phyloP scores from a whole-genome alignment of 202 grass and related monocot genomes.

The Schoenoplectus tabernaemontani region DNA sequence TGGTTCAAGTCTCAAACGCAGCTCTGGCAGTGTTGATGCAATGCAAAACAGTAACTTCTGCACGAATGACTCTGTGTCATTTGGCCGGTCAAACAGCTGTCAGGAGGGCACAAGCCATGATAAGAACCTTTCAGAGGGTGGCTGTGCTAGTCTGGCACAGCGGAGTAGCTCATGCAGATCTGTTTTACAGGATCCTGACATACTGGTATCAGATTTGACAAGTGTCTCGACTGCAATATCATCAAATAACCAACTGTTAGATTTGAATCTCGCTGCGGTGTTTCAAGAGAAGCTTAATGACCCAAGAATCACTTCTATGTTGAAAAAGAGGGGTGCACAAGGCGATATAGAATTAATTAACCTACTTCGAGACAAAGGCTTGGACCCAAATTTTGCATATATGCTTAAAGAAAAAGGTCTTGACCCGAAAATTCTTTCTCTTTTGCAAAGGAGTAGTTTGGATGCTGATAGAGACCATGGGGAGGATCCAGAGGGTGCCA shows the following conservation, averaged over 20 bases:
- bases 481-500: slow-evolving; percentile 40
- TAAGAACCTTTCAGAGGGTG: slow-evolving; percentile 59
- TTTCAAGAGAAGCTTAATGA: slow-evolving; percentile 95
- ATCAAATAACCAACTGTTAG: slow-evolving; percentile 63
- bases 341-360: slow-evolving; percentile 81
- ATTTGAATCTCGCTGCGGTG: slow-evolving; percentile 72
- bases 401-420: slow-evolving; percentile 97
- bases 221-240: slow-evolving; percentile 56
- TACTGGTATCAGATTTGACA: slow-evolving; percentile 70
- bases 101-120: slow-evolving; percentile 77
- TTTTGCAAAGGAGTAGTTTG: slow-evolving; percentile 94
- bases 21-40: slow-evolving; percentile 88
- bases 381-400: slow-evolving; percentile 98
- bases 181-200: slow-evolving; percentile 76
- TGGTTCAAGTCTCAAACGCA: slow-evolving; percentile 93
- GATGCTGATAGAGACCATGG: slow-evolving; percentile 91
- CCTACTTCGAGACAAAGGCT: slow-evolving; percentile 91
- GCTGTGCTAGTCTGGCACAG: slow-evolving; percentile 63
- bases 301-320: slow-evolving; percentile 89
- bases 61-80: slow-evolving; percentile 57
- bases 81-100: slow-evolving; percentile 92
- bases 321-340: slow-evolving; percentile 76
- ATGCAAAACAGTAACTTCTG: slow-evolving; percentile 55
- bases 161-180: slow-evolving; percentile 90
- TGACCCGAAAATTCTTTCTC: slow-evolving; percentile 86